Base-by-base conservation (phyloP, 2,329 filamentous ascomycete species). In the Ophiocordyceps robertsii region DNA sequence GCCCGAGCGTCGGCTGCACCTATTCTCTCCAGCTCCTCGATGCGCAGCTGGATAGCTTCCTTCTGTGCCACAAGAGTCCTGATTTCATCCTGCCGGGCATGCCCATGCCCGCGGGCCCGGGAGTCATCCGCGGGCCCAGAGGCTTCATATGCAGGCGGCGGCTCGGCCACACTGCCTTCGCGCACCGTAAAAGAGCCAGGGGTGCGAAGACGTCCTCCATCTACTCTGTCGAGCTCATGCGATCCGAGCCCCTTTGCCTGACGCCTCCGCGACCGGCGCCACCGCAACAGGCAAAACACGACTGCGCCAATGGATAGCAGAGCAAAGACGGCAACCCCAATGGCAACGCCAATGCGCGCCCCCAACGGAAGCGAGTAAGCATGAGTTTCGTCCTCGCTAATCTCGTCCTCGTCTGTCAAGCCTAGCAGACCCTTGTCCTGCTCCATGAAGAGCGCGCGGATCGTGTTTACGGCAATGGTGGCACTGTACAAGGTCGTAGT, bases 401-500 rank as follows among this genome's bases (percentile, higher is more conserved):
- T 56, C 4, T 60, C 53, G 13, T 57, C 52, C 19, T 62, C 55
- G 30, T 63, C 57, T 4, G 57, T 53, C 1, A 63, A 44, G 10
- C 60, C 59, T 5, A 65, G 49, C 11, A 49, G 47, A 29, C 52
- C 52, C 39, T 59, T 61, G 43, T 66, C 61, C 8, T 49, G 49
- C n/a, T 60, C 57, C 37, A 56, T 55, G 44, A 63, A 65, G n/a
- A 63, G 53, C 4, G 61, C 62, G 16, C 56, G 55, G 30, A 64
- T 59, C 6, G 57, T 59, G 43, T 62, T 56, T 10, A 64, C 59
- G 5, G 60, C 62, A 21, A 64, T 54, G 6, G 59, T 58, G 40
- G 61, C 63, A 39, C 54, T 56, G 31, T 58, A 59, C 6, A 65
- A 47, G 1, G 61, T 64, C 11, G 61, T 65, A 9, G 58, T 61